Evolutionary conservation across 192 early-diverging fungal species (phyloP), one percentile per base, ranked within the genome.

Genomic region (Linnemannia elongata): DNA sequence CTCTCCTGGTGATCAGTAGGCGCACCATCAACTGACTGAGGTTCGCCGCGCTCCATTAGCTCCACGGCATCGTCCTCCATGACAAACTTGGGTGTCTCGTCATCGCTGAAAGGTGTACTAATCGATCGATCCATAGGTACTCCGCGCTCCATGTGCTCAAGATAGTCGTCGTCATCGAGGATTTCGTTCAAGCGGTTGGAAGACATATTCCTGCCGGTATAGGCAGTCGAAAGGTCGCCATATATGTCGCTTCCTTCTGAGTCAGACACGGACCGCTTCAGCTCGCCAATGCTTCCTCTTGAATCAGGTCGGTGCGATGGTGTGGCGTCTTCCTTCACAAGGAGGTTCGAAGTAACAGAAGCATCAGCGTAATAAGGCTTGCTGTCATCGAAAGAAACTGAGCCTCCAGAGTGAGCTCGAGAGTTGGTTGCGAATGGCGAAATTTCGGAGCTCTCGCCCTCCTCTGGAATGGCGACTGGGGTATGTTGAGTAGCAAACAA

Each of bases 61-160:
- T 87, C 85, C 18, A 69, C 85, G 15, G 74, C n/a, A 4, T 78
- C 85, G 35, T 87, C 85, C 47, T 87, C 85, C 45, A 87, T 66
- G 24, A 80, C 68, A 39, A 81, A 87, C 45, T 78, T 81, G 22
- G 80, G 76, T 7, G 49, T 27, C 36, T 87, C 85, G 4, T 87
- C 85, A 24, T 87, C 85, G 10, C 85, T 87, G 41, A 75, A 78
- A 35, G 85, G 85, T 10, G 85, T 87, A 36, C 79, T 87, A 49
- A 87, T 87, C 0, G 85, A 87, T 35, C 85, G 69, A 60, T 78
- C 75, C 85, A 87, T 87, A 22, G 85, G 85, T 0, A 87, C 85
- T 36, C 85, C 85, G 0, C 85, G 85, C 57, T 87, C 85, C 85
- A 87, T 87, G 20, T 87, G 85, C 35, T 87, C 85, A 72, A 87